These are phyloP conservation scores for Bipolaris oryzae DNA, from an alignment of 2,329 filamentous ascomycete genomes.

Conservation along the genomic window DNA sequence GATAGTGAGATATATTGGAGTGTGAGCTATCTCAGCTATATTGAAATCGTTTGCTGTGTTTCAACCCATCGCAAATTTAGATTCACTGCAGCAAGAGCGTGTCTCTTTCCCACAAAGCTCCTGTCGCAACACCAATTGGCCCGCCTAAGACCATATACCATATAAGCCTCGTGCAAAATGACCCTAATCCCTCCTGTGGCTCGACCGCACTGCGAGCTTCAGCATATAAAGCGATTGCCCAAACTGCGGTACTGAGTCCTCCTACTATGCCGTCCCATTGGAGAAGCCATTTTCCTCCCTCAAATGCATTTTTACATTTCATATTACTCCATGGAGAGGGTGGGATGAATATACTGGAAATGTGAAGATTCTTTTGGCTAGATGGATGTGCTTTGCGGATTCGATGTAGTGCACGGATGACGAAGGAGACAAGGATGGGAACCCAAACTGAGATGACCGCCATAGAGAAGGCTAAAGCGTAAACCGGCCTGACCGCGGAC, in stretches of 20 bases:
- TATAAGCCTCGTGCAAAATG: background rate
- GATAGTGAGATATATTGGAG: background rate
- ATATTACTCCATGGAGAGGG: background rate
- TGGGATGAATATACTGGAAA: background rate
- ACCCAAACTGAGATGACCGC: background rate
- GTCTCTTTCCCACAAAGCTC: constrained; percentile 3
- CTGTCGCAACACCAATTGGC: constrained; percentile 1
- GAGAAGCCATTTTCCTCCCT: constrained; percentile 5
- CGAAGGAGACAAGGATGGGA: background rate
- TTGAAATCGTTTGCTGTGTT: background rate
- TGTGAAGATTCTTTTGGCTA: background rate
- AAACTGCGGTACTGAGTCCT: background rate
- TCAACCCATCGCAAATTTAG: constrained; percentile 16
- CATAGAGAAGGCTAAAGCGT: background rate
- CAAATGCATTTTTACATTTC: background rate
- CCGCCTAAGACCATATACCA: background rate
- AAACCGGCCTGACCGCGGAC: background rate
- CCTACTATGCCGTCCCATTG: constrained; percentile 3
- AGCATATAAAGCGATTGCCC: background rate
- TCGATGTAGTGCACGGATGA: background rate
- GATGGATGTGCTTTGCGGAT: background rate
- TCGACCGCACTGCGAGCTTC: background rate
- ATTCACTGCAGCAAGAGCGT: background rate
- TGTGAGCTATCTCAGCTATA: background rate
- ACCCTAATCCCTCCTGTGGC: background rate